phyloP scores from a whole-genome alignment of 768 basidiomycete species.

The Rhodotorula sphaerocarpa region DNA sequence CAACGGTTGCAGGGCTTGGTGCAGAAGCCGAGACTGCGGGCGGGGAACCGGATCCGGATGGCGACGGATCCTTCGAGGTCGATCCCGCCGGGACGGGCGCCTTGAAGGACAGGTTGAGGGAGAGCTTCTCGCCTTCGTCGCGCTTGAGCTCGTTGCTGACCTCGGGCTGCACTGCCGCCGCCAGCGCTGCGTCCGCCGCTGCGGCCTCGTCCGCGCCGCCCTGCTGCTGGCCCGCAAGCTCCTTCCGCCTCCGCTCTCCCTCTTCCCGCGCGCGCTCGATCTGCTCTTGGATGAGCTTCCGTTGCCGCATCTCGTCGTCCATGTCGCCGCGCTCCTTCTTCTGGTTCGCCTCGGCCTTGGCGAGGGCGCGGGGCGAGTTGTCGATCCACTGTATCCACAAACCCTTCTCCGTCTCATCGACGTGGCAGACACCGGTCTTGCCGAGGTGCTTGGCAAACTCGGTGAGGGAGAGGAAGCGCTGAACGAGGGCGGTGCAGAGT shows the following conservation, averaged over 20 bases:
- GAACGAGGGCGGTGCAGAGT: not conserved
- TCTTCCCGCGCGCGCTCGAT: constrained; percentile 71
- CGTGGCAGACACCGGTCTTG: constrained; percentile 71
- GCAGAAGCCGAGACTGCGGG: constrained; percentile 1
- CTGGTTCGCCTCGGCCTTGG: constrained; percentile 76
- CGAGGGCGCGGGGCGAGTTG: constrained; percentile 85
- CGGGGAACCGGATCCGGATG: constrained; percentile 15
- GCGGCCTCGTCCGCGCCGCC: not conserved
- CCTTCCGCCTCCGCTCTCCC: constrained; percentile 25
- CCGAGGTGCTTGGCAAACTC: constrained; percentile 89
- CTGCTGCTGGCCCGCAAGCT: not conserved
- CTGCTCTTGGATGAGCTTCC: constrained; percentile 79
- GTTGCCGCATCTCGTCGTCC: constrained; percentile 91
- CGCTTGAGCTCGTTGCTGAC: constrained; percentile 26
- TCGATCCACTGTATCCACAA: constrained; percentile 98
- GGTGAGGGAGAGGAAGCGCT: constrained; percentile 90
- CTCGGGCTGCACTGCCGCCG: constrained; percentile 15
- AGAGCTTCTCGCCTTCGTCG: constrained; percentile 31
- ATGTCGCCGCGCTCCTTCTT: constrained; percentile 87
- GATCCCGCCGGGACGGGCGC: not conserved
- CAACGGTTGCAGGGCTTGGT: constrained; percentile 3
- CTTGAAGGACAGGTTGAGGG: constrained; percentile 29
- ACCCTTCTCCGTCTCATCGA: constrained; percentile 98
- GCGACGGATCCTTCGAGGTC: constrained; percentile 8
- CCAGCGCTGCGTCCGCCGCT: not conserved